Conservation (phyloP, 2,329 filamentous ascomycete genomes). For the Cladobotryum mycophilum region DNA sequence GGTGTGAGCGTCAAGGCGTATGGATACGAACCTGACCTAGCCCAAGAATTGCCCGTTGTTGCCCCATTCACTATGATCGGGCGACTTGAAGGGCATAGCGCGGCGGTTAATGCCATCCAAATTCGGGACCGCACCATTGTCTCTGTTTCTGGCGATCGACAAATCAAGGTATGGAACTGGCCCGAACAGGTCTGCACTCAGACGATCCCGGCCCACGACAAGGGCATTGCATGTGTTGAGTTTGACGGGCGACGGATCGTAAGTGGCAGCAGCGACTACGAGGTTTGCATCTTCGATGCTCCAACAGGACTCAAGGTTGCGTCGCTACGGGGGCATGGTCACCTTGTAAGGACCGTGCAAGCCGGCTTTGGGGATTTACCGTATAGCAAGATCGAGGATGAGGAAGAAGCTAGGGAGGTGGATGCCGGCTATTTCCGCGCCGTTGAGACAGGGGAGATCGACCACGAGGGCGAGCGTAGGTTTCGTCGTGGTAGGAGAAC, state of each 20-base stretch:
- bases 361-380: constrained; percentile 88
- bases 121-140: constrained; percentile 81
- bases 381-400: constrained; percentile 69
- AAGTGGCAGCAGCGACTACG: constrained; percentile 92
- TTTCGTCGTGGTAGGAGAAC: constrained; percentile 36
- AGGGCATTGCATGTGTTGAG: constrained; percentile 96
- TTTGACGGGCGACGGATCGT: constrained; percentile 92
- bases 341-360: constrained; percentile 88
- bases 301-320: constrained; percentile 82
- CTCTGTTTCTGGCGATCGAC: constrained; percentile 87
- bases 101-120: constrained; percentile 94
- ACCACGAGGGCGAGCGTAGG: constrained; percentile 27
- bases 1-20: constrained; percentile 47
- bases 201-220: constrained; percentile 80
- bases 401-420: constrained; percentile 62
- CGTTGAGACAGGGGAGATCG: constrained; percentile 44
- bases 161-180: constrained; percentile 94
- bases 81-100: constrained; percentile 73
- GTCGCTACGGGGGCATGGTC: constrained; percentile 72
- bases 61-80: constrained; percentile 72
- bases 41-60: constrained; percentile 43
- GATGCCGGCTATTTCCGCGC: constrained; percentile 67
- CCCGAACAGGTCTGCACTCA: constrained; percentile 67
- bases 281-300: constrained; percentile 90
- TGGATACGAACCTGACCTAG: constrained; percentile 44